These are phyloP conservation scores for Psidium friedrichsthalianum DNA, from an alignment of 345 rosid genomes.

Conservation along the genomic window DNA sequence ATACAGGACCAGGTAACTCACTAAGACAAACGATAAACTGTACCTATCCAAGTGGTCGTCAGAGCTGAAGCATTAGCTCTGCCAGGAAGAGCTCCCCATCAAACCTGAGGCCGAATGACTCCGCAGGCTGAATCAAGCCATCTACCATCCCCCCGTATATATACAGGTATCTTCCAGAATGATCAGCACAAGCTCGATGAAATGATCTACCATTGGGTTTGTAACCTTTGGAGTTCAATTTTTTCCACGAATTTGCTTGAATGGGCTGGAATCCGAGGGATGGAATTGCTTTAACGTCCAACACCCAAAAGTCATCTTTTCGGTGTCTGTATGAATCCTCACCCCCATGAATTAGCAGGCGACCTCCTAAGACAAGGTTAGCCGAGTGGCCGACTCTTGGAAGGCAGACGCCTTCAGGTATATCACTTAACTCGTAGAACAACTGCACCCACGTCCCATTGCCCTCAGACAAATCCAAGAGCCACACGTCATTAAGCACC, in stretches of 20 bases:
- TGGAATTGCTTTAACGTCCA: constrained; percentile 44
- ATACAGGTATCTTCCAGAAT: constrained; percentile 51
- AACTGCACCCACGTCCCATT: constrained; percentile 54
- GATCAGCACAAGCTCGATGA: constrained; percentile 71
- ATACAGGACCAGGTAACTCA: not conserved
- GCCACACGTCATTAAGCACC: constrained; percentile 81
- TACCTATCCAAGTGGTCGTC: not conserved
- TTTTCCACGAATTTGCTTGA: constrained; percentile 42
- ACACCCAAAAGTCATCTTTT: constrained; percentile 83
- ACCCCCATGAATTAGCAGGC: constrained; percentile 75
- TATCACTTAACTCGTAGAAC: constrained; percentile 34
- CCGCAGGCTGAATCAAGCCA: constrained; percentile 45
- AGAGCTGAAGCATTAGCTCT: constrained; percentile 44
- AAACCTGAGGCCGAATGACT: constrained; percentile 46
- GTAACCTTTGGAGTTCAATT: constrained; percentile 41
- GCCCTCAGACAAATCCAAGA: constrained; percentile 37
- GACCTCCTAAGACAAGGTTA: constrained; percentile 55
- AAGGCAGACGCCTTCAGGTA: constrained; percentile 47
- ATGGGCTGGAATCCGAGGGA: constrained; percentile 24
- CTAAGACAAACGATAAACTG: constrained; percentile 1
- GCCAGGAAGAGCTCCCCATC: constrained; percentile 72
- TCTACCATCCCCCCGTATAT: constrained; percentile 92
- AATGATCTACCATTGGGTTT: constrained; percentile 60
- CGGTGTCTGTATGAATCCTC: constrained; percentile 77
- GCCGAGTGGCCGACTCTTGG: constrained; percentile 98